Base-by-base conservation (phyloP, 2,329 filamentous ascomycete species). In the Lasiodiplodia sp. region DNA sequence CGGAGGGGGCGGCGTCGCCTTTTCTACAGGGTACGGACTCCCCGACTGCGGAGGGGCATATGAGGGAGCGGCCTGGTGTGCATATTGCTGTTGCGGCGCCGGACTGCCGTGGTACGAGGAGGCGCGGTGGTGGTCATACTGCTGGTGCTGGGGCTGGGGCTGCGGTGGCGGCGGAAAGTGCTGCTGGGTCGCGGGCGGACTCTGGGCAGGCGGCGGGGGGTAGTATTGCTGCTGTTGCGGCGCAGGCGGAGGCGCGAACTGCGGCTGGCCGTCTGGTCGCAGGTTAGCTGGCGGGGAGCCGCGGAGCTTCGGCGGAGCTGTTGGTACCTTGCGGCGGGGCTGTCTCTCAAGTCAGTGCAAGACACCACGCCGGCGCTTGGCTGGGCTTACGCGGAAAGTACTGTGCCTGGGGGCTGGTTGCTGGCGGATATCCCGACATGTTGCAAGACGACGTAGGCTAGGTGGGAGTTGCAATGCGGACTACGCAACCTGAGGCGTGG, bases 131-230 rank as follows among this genome's bases (percentile, higher is more conserved):
- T 79, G 40, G 44, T 64, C 60, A 64, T 64, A 52, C 11, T 64
- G 58, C 58, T 49, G 47, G 28, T 37, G 60, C 25, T 76, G 68
- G 28, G 76, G 72, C 37, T 80, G 81, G 65, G 78, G 76, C 47
- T 55, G 72, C 53, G 55, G 75, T 23, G 80, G 81, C 67, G 79
- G 79, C 25, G 79, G 72, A 68, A 78, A 82, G 71, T 78, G 78
- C 65, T 79, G 77, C 70, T 79, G 77, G 69, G 78, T 75, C 25
- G 71, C 71, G 28, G 68, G 70, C 14, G 65, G 55, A 47, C 68
- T 68, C 55, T 56, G 51, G 6, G 38, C 75, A 14, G 75, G 76
- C 14, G 76, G 75, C 16, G 74, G 75, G 8, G 75, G 71, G 49
- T 68, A 71, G 49, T 71, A 67, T 40, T 71, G 70, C 21, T 64